Evolutionary conservation across 495 filamentous ascomycete genomes (phyloP), one percentile per base, ranked within the genome.

Genomic region (Bombardia bombarda): DNA sequence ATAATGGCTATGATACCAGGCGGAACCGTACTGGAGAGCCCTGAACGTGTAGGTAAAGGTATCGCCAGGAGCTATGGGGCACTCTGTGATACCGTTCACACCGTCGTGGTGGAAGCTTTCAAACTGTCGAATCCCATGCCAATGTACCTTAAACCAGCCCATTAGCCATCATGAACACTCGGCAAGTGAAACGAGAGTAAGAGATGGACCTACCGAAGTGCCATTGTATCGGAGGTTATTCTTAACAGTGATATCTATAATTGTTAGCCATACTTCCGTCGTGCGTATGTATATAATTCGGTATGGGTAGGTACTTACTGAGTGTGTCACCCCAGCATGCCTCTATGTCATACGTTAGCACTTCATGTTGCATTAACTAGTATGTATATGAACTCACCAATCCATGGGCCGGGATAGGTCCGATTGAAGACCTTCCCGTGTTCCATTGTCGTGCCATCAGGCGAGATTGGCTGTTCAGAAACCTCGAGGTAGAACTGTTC

Each of bases 1-100:
- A 37, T 69, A 75, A 45, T 81, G 78, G 25, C 62, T 69, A 45
- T 80, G 77, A 40, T 78, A 81, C 74, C 72, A 81, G 2, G 62
- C 52, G 0, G 64, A 64, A 2, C 76, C 77, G 41, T 80, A 79
- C 46, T 57, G 49, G 12, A 48, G 63, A 4, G 65, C 74, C n/a
- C 60, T 55, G 38, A 66, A 78, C 21, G 49, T 62, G 46, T 80
- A 79, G 2, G 70, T 77, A 21, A 63, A 36, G 19, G 34, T 46
- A 5, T 58, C 44, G 3, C 65, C 67, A 1, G 68, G 65, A 22
- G 69, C 55, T 23, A 70, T 62, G 2, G 66, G 67, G 32, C 69
- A 69, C 43, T 72, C 58, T 19, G 64, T 66, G 24, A 70, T 48
- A 12, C 62, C 61, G 5, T 67, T 67, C 7, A 74, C 68, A 34